Percentiles rank a stretch among this genome's conserved stretches.
Evolutionary conservation across 1,284 basidiomycete genomes (phyloP).

Genomic region (Earliella scabrosa): DNA sequence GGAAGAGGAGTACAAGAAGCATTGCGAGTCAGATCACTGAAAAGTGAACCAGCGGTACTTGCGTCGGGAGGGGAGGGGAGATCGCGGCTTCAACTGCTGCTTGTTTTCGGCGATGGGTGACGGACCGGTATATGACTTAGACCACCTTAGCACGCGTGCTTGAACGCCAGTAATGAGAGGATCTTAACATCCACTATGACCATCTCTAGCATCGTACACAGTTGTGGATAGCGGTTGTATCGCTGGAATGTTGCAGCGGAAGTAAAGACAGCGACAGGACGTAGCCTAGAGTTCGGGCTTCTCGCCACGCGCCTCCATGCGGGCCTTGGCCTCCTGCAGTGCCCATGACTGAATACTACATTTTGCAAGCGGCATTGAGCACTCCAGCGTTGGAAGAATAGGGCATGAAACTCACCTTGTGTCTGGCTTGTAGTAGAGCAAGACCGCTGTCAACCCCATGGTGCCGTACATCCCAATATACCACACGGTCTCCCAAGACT

Average conservation of each 20-base stretch:
- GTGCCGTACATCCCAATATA: conserved; percentile 91
- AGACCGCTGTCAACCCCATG: conserved; percentile 77
- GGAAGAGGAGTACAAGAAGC: conserved; percentile 79
- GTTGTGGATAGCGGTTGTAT: background rate
- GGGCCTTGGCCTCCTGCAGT: conserved; percentile 81
- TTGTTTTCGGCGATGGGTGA: background rate
- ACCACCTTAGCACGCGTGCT: conserved; percentile 24
- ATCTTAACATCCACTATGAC: conserved; percentile 15
- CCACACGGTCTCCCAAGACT: conserved; percentile 90
- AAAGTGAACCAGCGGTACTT: background rate
- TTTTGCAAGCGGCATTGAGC: background rate
- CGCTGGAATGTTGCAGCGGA: background rate
- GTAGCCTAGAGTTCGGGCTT: conserved; percentile 61
- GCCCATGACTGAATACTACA: conserved; percentile 89
- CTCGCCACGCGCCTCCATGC: conserved; percentile 90
- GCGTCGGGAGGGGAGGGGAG: background rate
- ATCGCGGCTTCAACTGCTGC: conserved; percentile 40
- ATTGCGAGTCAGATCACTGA: conserved; percentile 53
- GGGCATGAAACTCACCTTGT: conserved; percentile 73
- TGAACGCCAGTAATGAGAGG: conserved; percentile 21
- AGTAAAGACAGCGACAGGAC: background rate
- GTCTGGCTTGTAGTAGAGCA: conserved; percentile 95
- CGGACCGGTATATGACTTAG: conserved; percentile 7
- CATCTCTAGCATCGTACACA: conserved; percentile 9
- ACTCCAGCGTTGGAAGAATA: background rate